Evolutionary conservation across 116 monocot genomes (phyloP), one percentile per base, ranked within the genome.

Genomic region (Zostera marina): DNA sequence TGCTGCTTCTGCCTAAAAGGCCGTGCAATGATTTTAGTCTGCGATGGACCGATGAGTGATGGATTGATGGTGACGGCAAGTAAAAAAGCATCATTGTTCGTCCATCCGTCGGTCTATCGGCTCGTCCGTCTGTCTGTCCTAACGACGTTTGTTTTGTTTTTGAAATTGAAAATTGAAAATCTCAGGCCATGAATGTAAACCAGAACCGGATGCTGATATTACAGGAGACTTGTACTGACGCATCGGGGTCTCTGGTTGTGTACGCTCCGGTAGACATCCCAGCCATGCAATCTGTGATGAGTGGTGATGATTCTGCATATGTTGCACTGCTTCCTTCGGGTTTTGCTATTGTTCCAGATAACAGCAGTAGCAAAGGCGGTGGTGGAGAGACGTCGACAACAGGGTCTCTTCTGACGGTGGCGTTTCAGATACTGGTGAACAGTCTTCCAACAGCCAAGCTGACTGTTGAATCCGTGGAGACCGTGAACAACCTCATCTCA

Each of bases 151-250:
- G n/a, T n/a, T n/a, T n/a, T n/a, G n/a, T n/a, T n/a, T n/a, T n/a
- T n/a, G n/a, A n/a, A n/a, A n/a, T n/a, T n/a, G n/a, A n/a, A n/a
- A n/a, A n/a, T n/a, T n/a, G n/a, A n/a, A n/a, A n/a, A n/a, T n/a
- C n/a, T n/a, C 63, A 88, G 96, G 78, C 80, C 9, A 77, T 57
- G 22, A 69, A 52, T 56, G 58, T 71, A 10, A 76, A 73, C 55
- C 81, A 77, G 59, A 87, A 75, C 75, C 83, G 83, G 73, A 99
- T 90, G 81, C 71, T 99, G 68, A 90, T 99, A 45, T 78, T 99
- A 32, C 98, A 99, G 43, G 98, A 99, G 65, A 91, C 98, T 0
- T 79, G 91, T 69, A 75, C 81, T 4, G 98, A 99, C 48, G 79
- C 76, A 11, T 76, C 87, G 3, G 86, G 91, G 1, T 81, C 81